phyloP scores from a whole-genome alignment of 1,284 basidiomycete species.

The Leccinum colubrinum region DNA sequence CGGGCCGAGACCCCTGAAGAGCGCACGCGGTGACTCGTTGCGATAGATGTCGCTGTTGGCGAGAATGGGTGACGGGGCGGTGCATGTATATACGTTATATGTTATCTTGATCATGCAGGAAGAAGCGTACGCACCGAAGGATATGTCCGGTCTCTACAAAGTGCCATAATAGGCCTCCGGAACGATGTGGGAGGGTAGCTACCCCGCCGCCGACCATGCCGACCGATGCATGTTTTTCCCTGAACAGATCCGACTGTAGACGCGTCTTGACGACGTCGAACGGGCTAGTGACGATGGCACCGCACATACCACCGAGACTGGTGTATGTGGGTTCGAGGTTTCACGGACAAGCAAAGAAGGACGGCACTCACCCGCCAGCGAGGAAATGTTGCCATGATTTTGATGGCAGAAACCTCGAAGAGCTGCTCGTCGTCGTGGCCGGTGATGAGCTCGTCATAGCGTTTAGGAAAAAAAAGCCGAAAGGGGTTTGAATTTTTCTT shows the following conservation, averaged over 20 bases:
- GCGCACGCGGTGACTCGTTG: no score
- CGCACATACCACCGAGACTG: slow-evolving; percentile 96
- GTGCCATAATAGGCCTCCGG: slow-evolving; percentile 73
- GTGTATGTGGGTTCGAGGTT: slow-evolving; percentile 1
- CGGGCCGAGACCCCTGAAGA: no score
- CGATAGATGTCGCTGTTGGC: no score
- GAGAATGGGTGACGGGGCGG: background rate
- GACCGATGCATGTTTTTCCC: slow-evolving; percentile 51
- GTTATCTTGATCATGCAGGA: background rate
- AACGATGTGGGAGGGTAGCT: slow-evolving; percentile 42
- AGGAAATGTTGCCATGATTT: slow-evolving; percentile 86
- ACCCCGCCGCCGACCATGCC: slow-evolving; percentile 44
- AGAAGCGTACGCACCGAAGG: slow-evolving; percentile 49
- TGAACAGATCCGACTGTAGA: slow-evolving; percentile 89
- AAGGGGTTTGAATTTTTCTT: background rate
- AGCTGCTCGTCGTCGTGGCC: slow-evolving; percentile 4
- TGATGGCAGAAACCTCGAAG: slow-evolving; percentile 50
- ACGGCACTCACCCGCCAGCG: slow-evolving; percentile 76
- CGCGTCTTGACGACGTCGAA: slow-evolving; percentile 99
- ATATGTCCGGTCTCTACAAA: slow-evolving; percentile 95
- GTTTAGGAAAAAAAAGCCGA: slow-evolving; percentile 2
- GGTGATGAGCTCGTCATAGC: slow-evolving; percentile 17
- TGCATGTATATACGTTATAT: background rate
- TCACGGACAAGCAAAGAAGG: background rate
- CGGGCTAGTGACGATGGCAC: slow-evolving; percentile 94